Evolutionary conservation across 257 asterid species (phyloP), one percentile per base, ranked within the genome.

Genomic region (Ophiorrhiza pumila): DNA sequence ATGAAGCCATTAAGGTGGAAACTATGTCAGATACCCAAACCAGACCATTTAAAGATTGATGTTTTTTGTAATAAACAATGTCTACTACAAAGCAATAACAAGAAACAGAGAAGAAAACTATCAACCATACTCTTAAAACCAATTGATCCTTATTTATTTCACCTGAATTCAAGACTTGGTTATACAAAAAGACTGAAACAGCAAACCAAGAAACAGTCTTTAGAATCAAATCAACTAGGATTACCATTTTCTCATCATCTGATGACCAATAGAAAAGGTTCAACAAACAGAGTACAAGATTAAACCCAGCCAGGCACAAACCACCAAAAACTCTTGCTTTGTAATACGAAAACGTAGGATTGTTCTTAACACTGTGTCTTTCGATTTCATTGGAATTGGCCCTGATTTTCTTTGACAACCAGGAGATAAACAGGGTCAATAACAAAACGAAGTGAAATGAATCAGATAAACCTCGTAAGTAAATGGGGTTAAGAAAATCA

Each of bases 71-170:
- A 76, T 83, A 81, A 65, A 89, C 60, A 45, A 87, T 41, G 80
- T 93, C 98, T 32, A 76, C 68, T 15, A 78, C 94, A 23, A 93
- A 75, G 78, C 87, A 87, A 77, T 84, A 93, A 66, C 92, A 86
- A 64, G 97, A 91, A 3, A 83, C 42, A 25, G 58, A 73, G 73
- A 91, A 81, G 85, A 84, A 85, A 77, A 83, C 7, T 31, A 80
- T 90, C 92, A 93, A 93, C 92, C 97, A 93, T 0, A 85, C 73
- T 81, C 96, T 93, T 46, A 91, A 59, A 74, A 71, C 84, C 65
- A 82, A 77, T 9, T 94, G 96, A 77, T 87, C 88, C 81, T 81
- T 89, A 2, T 62, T 56, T n/a, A n/a, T n/a, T 55, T 73, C 87
- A 62, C 84, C 71, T 0, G 92, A 87, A 68, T 78, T 76, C 74